Evolutionary conservation across 345 rosid species (phyloP).

Genomic region (Corchorus olitorius): DNA sequence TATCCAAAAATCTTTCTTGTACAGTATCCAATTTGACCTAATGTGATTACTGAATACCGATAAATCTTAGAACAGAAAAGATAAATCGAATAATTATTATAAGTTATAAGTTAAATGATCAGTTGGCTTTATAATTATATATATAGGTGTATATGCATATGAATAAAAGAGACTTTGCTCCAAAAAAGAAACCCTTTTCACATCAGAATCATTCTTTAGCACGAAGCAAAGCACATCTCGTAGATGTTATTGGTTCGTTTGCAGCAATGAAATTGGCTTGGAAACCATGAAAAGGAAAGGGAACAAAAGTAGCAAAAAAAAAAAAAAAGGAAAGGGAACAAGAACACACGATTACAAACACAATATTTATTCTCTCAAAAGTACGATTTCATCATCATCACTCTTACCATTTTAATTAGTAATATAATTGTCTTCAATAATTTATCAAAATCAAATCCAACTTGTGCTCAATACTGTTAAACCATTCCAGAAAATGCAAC

Average conservation of each 20-base stretch:
- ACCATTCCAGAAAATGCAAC: background rate
- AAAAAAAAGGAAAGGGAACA: background rate
- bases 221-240: background rate
- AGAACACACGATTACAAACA: background rate
- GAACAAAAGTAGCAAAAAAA: no score
- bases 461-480: background rate
- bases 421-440: background rate
- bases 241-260: background rate
- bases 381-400: background rate
- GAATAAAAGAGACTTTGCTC: background rate
- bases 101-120: no score
- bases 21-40: no score
- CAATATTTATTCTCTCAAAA: background rate
- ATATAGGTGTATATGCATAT: no score
- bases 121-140: background rate
- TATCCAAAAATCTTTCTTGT: no score
- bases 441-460: background rate
- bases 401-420: background rate
- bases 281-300: conserved; percentile 1
- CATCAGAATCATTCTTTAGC: background rate
- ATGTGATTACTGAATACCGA: no score
- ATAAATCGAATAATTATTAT: no score
- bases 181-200: background rate
- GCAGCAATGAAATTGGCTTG: background rate
- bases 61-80: no score